Evolutionary conservation across 139 green algal species (phyloP).

Genomic region (Chlamydomonas schloesseri): DNA sequence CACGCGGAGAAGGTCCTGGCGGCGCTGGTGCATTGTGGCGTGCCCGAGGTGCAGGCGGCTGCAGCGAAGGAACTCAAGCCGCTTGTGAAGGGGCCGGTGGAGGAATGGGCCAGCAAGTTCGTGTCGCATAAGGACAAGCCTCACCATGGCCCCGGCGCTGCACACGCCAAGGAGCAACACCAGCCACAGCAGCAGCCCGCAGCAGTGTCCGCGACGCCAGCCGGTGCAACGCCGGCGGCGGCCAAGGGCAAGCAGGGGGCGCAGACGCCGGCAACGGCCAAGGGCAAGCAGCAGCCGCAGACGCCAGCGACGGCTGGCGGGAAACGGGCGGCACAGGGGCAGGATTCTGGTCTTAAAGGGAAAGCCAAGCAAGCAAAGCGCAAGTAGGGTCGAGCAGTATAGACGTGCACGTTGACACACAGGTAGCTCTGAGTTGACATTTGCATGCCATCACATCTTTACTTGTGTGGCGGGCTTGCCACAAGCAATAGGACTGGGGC

Average conservation of each 20-base stretch:
- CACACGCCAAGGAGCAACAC: no score
- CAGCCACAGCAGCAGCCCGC: no score
- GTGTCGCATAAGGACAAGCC: not conserved
- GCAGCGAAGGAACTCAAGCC: constrained; percentile 41
- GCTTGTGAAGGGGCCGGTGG: constrained; percentile 25
- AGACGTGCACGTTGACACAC: no score
- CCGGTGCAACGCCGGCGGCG: no score
- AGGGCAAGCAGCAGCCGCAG: not conserved
- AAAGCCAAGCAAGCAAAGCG: constrained; percentile 7
- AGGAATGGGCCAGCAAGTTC: constrained; percentile 22
- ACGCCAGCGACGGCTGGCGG: not conserved
- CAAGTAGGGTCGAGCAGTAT: no score
- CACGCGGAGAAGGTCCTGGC: constrained; percentile 83
- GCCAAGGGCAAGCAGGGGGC: not conserved
- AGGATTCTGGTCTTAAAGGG: not conserved
- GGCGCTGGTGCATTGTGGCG: constrained; percentile 66
- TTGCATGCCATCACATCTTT: no score
- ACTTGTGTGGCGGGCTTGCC: no score
- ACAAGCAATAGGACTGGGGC: no score
- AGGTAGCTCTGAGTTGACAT: no score
- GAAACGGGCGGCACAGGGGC: not conserved
- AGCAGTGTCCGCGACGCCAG: no score
- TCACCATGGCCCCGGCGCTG: no score
- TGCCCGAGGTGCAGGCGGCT: constrained; percentile 30
- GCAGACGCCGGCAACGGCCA: not conserved